Percentiles rank a stretch among this genome's conserved stretches.
Conservation (phyloP, 176 grass and related monocot species). For the Thalia dealbata region DNA sequence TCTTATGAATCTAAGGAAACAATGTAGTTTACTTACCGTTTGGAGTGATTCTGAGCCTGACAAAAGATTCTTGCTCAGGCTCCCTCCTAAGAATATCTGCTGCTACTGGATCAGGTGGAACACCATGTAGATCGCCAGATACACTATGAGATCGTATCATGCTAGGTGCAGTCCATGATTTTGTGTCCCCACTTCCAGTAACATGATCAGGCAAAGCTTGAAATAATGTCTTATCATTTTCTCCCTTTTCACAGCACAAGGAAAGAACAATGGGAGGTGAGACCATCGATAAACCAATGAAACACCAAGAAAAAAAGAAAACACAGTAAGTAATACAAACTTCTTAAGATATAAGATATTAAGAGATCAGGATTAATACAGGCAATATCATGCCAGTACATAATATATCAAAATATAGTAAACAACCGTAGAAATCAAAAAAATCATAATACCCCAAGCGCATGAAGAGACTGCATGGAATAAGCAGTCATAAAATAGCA, state of each 20-base stretch:
- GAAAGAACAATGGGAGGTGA: neutral
- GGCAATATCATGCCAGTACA: too few relatives aligned
- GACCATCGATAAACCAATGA: neutral
- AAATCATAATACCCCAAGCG: too few relatives aligned
- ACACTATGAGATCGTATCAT: conserved; percentile 87
- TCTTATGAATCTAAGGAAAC: neutral
- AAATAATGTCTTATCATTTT: conserved; percentile 40
- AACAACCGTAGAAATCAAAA: too few relatives aligned
- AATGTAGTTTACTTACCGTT: conserved; percentile 32
- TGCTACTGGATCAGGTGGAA: conserved; percentile 71
- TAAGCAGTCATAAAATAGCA: too few relatives aligned
- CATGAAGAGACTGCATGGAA: too few relatives aligned
- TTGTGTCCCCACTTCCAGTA: conserved; percentile 38
- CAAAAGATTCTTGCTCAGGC: conserved; percentile 84
- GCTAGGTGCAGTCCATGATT: conserved; percentile 46
- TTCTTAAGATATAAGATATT: neutral
- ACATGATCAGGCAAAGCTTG: conserved; percentile 35
- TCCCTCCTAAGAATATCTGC: conserved; percentile 91
- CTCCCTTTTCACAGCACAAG: conserved; percentile 26
- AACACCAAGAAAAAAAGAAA: neutral
- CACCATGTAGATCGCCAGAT: conserved; percentile 64
- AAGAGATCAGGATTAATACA: neutral
- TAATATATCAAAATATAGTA: too few relatives aligned
- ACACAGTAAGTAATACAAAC: neutral
- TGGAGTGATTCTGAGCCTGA: conserved; percentile 64